phyloP scores from a whole-genome alignment of 306 rosid genomes.

The Luffa acutangula region DNA sequence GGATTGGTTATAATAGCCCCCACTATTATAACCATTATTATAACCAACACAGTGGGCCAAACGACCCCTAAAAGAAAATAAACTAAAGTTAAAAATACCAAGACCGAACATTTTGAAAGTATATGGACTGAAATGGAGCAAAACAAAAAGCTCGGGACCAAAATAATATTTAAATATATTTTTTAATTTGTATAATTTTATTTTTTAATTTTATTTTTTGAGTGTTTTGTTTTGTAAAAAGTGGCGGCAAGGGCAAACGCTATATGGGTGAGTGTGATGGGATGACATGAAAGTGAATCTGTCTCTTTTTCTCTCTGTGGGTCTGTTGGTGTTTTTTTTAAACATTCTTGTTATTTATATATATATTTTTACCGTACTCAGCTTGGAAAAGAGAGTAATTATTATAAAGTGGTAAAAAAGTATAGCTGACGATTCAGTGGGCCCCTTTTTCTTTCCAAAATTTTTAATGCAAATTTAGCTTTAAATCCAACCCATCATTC shows the following conservation, averaged over 20 bases:
- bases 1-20: too few relatives aligned
- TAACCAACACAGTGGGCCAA: too few relatives aligned
- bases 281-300: conserved; percentile 3
- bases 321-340: neutral
- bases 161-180: neutral
- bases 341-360: neutral
- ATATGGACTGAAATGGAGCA: too few relatives aligned
- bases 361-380: neutral
- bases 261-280: neutral
- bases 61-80: too few relatives aligned
- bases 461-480: neutral
- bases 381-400: neutral
- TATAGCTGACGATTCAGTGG: conserved; percentile 1
- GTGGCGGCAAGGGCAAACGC: neutral
- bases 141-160: neutral
- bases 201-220: neutral
- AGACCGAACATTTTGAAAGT: too few relatives aligned
- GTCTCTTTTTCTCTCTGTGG: neutral
- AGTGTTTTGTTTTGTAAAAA: neutral
- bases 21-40: too few relatives aligned
- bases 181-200: neutral
- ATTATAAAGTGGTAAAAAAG: conserved; percentile 1
- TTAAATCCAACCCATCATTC: neutral
- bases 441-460: neutral
- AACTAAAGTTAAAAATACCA: too few relatives aligned